phyloP scores from a whole-genome alignment of 2,329 filamentous ascomycete species.

The Trichoderma koningii region DNA sequence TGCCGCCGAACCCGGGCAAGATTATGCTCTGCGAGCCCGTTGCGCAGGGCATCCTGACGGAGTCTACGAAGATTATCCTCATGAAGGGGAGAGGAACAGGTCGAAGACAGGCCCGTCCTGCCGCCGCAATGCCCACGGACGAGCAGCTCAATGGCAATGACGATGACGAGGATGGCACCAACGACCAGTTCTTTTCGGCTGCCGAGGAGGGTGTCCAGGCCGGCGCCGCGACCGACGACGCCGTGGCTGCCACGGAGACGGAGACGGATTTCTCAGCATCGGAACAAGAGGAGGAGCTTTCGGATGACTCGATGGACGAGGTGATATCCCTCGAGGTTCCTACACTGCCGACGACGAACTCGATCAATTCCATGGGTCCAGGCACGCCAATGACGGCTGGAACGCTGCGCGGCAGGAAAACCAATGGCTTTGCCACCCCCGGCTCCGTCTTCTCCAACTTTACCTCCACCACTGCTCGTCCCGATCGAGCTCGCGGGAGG shows the following conservation, averaged over 20 bases:
- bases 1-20: constrained; percentile 79
- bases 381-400: constrained; percentile 78
- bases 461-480: constrained; percentile 78
- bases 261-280: constrained; percentile 63
- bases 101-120: constrained; percentile 53
- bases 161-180: constrained; percentile 76
- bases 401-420: constrained; percentile 57
- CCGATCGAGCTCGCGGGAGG: constrained; percentile 70
- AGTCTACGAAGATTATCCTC: constrained; percentile 81
- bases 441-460: constrained; percentile 89
- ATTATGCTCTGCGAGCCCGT: constrained; percentile 95
- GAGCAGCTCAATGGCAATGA: constrained; percentile 54
- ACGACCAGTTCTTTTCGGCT: constrained; percentile 90
- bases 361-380: constrained; percentile 69
- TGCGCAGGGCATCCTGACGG: constrained; percentile 76
- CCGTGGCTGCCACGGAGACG: constrained; percentile 59
- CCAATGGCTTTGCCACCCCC: constrained; percentile 76
- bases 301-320: constrained; percentile 89
- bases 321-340: constrained; percentile 89
- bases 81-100: constrained; percentile 61
- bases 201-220: constrained; percentile 74
- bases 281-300: constrained; percentile 73
- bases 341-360: constrained; percentile 72
- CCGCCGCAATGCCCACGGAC: constrained; percentile 47
- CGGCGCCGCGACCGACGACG: constrained; percentile 60